A percentile compares a stretch with the other conserved stretches of the same genome.
Evolutionary conservation across 2,329 filamentous ascomycete species (phyloP).

Genomic region (Colletotrichum lini): DNA sequence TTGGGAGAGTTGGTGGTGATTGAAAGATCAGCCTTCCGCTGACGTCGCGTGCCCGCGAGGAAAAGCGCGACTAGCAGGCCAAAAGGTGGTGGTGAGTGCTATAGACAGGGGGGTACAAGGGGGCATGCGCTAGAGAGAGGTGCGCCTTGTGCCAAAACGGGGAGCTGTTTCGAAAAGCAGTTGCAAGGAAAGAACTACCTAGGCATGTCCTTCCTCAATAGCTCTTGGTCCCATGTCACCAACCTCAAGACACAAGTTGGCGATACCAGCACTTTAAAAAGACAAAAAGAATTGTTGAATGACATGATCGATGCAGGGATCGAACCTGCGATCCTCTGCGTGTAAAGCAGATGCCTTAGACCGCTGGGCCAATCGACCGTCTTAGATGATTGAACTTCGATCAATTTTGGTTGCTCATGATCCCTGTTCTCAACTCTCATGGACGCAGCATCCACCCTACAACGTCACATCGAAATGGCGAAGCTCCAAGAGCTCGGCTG

Average conservation of each 20-base stretch:
- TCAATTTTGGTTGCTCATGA: rapidly evolving
- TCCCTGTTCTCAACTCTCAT: no score
- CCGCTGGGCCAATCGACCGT: conserved; percentile 57
- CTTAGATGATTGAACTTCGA: rapidly evolving
- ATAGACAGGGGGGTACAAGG: no score
- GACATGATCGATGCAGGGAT: conserved; percentile 58
- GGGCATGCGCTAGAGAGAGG: conserved; percentile 14
- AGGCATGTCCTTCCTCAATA: neutral
- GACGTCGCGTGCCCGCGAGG: conserved; percentile 34
- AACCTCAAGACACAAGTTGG: no score
- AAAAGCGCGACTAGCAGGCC: conserved; percentile 29
- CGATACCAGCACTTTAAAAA: neutral
- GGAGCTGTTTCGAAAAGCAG: neutral
- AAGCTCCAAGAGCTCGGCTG: neutral
- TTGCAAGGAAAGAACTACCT: neutral
- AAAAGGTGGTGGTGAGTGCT: neutral
- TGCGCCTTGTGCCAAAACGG: neutral
- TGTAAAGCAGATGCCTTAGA: conserved; percentile 59
- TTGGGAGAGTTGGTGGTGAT: conserved; percentile 6
- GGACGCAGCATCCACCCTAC: neutral
- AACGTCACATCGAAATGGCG: conserved; percentile 17
- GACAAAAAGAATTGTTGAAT: conserved; percentile 30
- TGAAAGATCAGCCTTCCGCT: conserved; percentile 22
- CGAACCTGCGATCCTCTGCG: conserved; percentile 61
- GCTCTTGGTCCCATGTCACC: neutral